A percentile compares a stretch with the other conserved stretches of the same genome.
Conservation (phyloP, 2,329 filamentous ascomycete genomes). For the Aspergillus sp. region DNA sequence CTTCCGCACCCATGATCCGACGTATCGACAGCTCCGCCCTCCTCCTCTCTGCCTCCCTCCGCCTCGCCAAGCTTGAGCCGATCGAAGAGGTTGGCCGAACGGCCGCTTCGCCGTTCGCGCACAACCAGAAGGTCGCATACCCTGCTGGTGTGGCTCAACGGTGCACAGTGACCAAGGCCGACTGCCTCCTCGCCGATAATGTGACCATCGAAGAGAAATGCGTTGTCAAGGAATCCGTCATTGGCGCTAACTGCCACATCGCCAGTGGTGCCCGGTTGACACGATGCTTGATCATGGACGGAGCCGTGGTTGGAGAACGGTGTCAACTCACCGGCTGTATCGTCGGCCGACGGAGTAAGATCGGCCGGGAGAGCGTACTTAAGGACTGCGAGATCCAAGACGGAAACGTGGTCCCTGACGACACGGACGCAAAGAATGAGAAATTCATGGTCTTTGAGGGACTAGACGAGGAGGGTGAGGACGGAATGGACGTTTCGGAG, state of each 20-base stretch:
- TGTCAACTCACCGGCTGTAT: conserved; percentile 86
- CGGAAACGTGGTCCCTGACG: conserved; percentile 73
- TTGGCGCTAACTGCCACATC: conserved; percentile 84
- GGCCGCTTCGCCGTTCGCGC: conserved; percentile 67
- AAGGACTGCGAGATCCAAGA: conserved; percentile 92
- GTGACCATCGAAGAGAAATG: conserved; percentile 83
- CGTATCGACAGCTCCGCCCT: conserved; percentile 84
- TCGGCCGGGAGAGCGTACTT: conserved; percentile 77
- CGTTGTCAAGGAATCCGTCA: conserved; percentile 86
- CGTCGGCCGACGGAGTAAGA: conserved; percentile 70
- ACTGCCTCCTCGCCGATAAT: conserved; percentile 82
- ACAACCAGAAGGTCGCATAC: conserved; percentile 74
- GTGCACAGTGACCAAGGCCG: conserved; percentile 75
- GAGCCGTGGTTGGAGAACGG: conserved; percentile 75
- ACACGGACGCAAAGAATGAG: conserved; percentile 60
- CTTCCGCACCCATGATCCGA: conserved; percentile 64
- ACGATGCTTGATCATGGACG: conserved; percentile 91
- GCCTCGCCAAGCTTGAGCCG: conserved; percentile 73
- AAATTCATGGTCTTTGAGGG: conserved; percentile 56
- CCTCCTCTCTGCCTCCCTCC: conserved; percentile 74
- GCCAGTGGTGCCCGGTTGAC: conserved; percentile 77
- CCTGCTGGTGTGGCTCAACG: conserved; percentile 74
- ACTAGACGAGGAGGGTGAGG: conserved; percentile 33
- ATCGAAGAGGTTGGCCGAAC: conserved; percentile 58
- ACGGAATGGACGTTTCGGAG: conserved; percentile 27